Evolutionary conservation across 2,329 filamentous ascomycete species (phyloP), one percentile per base, ranked within the genome.

Genomic region (Aspergillus floridensis): DNA sequence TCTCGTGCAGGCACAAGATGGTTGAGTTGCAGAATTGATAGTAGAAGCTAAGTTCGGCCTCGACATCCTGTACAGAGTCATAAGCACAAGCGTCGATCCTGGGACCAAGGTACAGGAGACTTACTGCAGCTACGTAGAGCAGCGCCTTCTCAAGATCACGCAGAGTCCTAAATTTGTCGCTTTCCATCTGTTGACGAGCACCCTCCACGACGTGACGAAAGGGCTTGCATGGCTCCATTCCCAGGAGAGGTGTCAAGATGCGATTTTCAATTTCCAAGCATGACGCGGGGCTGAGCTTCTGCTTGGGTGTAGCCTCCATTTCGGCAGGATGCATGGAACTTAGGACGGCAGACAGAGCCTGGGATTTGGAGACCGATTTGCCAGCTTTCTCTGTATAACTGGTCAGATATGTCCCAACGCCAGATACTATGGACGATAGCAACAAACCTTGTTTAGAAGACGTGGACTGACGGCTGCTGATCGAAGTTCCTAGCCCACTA

Each of bases 101-200:
- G 77, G 84, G 83, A 82, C 82, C 83, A 83, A 79, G 80, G 66
- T 72, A 66, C 66, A 81, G 73, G 73, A 82, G 76, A 96, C 93
- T 96, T 89, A 97, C 93, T 76, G 91, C 91, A 80, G 93, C 92
- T 75, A 93, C 86, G 77, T 93, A 92, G 71, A 97, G 86, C 62
- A 98, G 81, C 10, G 89, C 93, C 85, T 96, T 96, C 78, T 98
- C 93, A 53, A 98, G 84, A 77, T 98, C 93, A 75, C 93, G 88
- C 57, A 98, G 86, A 79, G 90, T 96, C 74, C 90, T 87, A 71
- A 98, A 95, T 70, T 95, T 87, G 76, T 92, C 93, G 72, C 88
- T 86, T 71, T 86, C 86, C 73, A 96, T 95, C 71, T 89, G 89
- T 74, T 84, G 83, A 51, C 91, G 91, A 65, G 92, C 87, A 75